Evolutionary conservation across 1,284 basidiomycete species (phyloP).

Genomic region (Puccinia coronata): DNA sequence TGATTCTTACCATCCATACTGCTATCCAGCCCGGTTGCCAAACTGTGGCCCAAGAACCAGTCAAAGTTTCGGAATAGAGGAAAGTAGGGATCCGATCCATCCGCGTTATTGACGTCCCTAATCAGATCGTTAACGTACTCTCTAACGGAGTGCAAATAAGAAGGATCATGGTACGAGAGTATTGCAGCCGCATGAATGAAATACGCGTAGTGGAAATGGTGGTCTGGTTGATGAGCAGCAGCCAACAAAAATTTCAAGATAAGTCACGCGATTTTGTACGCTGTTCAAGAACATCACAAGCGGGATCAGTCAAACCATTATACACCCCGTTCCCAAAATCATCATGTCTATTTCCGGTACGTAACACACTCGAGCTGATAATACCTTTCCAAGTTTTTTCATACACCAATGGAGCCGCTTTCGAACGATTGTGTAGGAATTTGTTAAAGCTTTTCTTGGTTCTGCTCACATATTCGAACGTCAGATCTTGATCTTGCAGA

Average conservation of each 20-base stretch:
- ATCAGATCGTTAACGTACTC: constrained; percentile 37
- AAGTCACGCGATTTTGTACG: neutral
- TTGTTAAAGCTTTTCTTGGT: constrained; percentile 36
- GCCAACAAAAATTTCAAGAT: neutral
- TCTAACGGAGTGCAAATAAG: constrained; percentile 17
- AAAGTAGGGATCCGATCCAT: constrained; percentile 15
- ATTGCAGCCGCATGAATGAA: constrained; percentile 50
- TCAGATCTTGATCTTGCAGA: constrained; percentile 20
- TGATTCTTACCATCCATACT: constrained; percentile 51
- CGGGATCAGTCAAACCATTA: constrained; percentile 21
- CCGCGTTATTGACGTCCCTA: constrained; percentile 42
- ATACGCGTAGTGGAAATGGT: constrained; percentile 50
- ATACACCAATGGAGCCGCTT: constrained; percentile 42
- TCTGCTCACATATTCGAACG: constrained; percentile 1
- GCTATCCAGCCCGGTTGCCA: constrained; percentile 47
- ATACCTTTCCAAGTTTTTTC: constrained; percentile 51
- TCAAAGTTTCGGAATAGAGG: constrained; percentile 50
- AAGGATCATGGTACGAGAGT: constrained; percentile 45
- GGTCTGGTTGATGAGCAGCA: constrained; percentile 31
- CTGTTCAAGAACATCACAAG: neutral
- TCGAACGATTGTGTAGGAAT: constrained; percentile 31
- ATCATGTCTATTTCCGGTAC: constrained; percentile 41
- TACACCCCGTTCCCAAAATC: constrained; percentile 51
- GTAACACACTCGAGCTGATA: constrained; percentile 46
- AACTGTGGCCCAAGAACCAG: constrained; percentile 51